These are phyloP conservation scores for Oryza coarctata DNA, from an alignment of 176 grass and related monocot genomes.

Conservation along the genomic window DNA sequence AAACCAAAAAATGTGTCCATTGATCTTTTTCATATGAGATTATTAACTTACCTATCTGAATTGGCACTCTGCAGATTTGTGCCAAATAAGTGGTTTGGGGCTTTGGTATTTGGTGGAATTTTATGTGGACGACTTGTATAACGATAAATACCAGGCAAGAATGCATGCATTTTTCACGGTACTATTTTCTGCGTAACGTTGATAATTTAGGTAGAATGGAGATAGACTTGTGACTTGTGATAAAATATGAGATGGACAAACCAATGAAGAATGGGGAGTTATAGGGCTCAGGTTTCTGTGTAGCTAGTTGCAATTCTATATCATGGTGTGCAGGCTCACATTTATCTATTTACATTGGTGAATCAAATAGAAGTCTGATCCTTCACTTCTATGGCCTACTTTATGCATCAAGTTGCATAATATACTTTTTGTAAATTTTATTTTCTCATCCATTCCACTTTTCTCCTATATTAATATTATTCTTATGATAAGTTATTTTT, in stretches of 20 bases:
- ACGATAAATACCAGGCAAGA: conserved; percentile 29
- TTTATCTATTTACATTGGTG: neutral
- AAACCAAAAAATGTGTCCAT: neutral
- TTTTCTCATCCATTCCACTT: neutral
- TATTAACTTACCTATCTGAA: neutral
- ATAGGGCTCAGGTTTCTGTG: neutral
- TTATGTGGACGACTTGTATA: conserved; percentile 61
- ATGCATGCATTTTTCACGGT: neutral
- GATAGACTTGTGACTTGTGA: conserved; percentile 3
- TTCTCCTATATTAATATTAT: neutral
- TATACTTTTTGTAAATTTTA: neutral
- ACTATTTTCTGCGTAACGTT: neutral
- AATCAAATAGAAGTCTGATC: neutral
- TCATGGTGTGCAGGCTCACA: neutral
- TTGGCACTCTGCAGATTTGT: conserved; percentile 57
- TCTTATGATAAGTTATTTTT: neutral
- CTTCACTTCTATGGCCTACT: neutral
- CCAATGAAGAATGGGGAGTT: neutral
- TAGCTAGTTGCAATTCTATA: neutral
- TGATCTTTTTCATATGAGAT: neutral
- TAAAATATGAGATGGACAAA: neutral
- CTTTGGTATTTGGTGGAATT: conserved; percentile 67
- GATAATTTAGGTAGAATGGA: neutral
- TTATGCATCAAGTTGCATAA: neutral
- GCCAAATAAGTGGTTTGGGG: conserved; percentile 97